Base-by-base conservation (phyloP, 345 rosid species). In the Passiflora organensis region DNA sequence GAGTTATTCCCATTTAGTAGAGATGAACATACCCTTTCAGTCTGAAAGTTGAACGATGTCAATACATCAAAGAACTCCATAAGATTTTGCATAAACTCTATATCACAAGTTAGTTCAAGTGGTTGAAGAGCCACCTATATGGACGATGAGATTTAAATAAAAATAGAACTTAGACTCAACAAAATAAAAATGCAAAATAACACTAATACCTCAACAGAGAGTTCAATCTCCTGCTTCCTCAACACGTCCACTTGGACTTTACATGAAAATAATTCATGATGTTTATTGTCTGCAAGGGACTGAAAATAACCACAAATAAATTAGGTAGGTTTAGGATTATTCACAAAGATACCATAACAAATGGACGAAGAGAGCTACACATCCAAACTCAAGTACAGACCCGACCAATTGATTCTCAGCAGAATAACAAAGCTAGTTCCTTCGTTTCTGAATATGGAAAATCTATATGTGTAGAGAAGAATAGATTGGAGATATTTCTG, bases 11-110 rank as follows among this genome's bases (percentile, higher is more conserved):
- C 8, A 8, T 2, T 28, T 39, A 39, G 14, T 10, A 2, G 43
- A 39, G 62, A 63, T 63, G 18, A 57, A 53, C 90, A 80, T 76
- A 91, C 97, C 75, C 91, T 85, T 76, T 79, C 83, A 56, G 63
- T 78, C 36, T 83, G 91, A 78, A 82, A 85, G 58, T 75, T 72
- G 69, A 82, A 75, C 49, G 77, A 79, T 57, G 73, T 68, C 56
- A 82, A 57, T 39, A 65, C 72, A 51, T 62, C 49, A 60, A 78
- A 75, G 65, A 91, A 82, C 13, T 72, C 74, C 58, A 69, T 20
- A 52, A 81, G 53, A 49, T 77, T 66, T 36, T 28, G 64, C 60
- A 78, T 58, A 67, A 82, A 80, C 32, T 68, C 78, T 21, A 66
- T 46, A 72, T 91, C 81, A 24, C 62, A 82, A 46, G 74, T 55